A percentile compares a stretch with the other conserved stretches of the same genome.
Evolutionary conservation across 306 rosid genomes (phyloP).

Genomic region (Echinosophora koreensis): DNA sequence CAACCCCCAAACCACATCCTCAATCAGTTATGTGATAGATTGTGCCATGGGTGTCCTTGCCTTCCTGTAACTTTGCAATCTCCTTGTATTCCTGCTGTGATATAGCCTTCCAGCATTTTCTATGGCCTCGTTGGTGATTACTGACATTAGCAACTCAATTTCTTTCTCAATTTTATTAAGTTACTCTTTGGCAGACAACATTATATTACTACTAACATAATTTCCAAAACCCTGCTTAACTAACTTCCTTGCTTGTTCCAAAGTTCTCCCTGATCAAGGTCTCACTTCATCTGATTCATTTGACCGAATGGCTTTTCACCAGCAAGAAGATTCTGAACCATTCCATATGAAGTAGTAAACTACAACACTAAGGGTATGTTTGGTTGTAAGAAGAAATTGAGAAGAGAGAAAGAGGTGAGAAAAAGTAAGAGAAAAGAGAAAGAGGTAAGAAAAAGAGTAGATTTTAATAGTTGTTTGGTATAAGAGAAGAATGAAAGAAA

Average conservation of each 20-base stretch:
- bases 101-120: conserved; percentile 75
- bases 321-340: conserved; percentile 94
- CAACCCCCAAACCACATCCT: too few species aligned
- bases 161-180: conserved; percentile 74
- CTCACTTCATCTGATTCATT: conserved; percentile 64
- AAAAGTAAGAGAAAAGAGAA: too few species aligned
- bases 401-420: too few species aligned
- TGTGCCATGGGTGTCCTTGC: too few species aligned
- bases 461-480: too few species aligned
- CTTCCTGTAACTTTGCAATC: conserved; percentile 84
- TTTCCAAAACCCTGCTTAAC: conserved; percentile 98
- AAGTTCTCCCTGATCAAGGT: conserved; percentile 66
- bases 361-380: conserved; percentile 94
- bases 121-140: conserved; percentile 83
- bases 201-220: conserved; percentile 92
- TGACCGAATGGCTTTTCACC: conserved; percentile 82
- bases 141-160: conserved; percentile 69
- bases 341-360: conserved; percentile 96
- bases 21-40: too few species aligned
- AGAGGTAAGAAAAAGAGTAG: too few species aligned
- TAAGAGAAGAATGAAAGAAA: too few species aligned
- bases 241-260: conserved; percentile 96
- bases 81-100: conserved; percentile 74
- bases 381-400: too few species aligned
- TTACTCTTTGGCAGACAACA: conserved; percentile 96